Conservation (phyloP, 257 asterid species). For the Solanum habrochaites region DNA sequence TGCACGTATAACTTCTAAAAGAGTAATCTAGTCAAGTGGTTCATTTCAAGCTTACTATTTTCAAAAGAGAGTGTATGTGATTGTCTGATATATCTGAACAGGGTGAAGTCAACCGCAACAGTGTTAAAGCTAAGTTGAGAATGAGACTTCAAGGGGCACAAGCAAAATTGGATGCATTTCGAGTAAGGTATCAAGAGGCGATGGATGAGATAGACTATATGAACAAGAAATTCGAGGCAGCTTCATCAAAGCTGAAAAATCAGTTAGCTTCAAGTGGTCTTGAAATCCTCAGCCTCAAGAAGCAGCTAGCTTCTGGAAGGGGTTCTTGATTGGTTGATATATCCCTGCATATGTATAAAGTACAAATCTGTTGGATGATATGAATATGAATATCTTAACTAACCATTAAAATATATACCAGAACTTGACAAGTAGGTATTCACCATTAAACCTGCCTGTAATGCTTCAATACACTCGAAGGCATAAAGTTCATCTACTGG, state of each 20-base stretch:
- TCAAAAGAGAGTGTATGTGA: background rate
- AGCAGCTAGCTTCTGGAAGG: constrained; percentile 28
- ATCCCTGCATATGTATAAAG: background rate
- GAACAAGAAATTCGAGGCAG: constrained; percentile 42
- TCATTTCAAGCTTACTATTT: background rate
- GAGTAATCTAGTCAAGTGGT: background rate
- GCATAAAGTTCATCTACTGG: background rate
- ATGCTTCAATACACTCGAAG: background rate
- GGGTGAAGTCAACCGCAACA: constrained; percentile 23
- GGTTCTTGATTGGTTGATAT: background rate
- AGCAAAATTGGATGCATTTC: constrained; percentile 41
- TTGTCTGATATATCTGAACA: constrained; percentile 13
- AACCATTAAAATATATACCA: background rate
- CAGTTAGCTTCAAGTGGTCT: constrained; percentile 33
- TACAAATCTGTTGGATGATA: background rate
- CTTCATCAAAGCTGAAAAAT: constrained; percentile 43
- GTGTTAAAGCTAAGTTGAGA: constrained; percentile 47
- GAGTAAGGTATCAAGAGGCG: constrained; percentile 29
- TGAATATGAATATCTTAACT: background rate
- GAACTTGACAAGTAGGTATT: background rate
- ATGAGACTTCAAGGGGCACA: constrained; percentile 57
- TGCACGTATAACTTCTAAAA: background rate
- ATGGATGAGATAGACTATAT: constrained; percentile 37
- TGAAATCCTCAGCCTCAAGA: constrained; percentile 47
- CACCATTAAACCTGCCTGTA: background rate